Conservation (phyloP, 306 rosid species). For the Cicer judaicum region DNA sequence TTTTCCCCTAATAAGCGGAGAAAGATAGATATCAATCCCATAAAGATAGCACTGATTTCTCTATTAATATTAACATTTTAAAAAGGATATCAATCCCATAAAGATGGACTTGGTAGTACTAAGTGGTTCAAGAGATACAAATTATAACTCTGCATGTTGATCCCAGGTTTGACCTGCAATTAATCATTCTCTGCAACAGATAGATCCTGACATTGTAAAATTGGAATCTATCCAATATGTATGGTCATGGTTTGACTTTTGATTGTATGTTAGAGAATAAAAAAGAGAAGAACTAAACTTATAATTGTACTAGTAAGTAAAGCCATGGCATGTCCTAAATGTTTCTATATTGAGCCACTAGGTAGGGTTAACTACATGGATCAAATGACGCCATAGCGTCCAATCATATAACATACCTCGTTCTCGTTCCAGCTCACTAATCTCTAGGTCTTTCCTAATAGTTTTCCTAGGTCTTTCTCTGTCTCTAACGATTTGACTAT, state of each 20-base stretch:
- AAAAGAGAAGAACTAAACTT: slow-evolving; percentile 2
- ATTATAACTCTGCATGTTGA: slow-evolving; percentile 25
- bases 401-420: too few species aligned
- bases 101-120: slow-evolving; percentile 7
- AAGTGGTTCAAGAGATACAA: slow-evolving; percentile 4
- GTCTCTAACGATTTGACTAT: too few species aligned
- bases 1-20: too few species aligned
- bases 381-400: too few species aligned
- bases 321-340: not conserved
- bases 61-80: not conserved
- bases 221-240: slow-evolving; percentile 10
- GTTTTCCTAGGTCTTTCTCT: too few species aligned
- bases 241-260: slow-evolving; percentile 10
- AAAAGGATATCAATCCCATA: slow-evolving; percentile 26
- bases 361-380: too few species aligned
- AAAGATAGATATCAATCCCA: too few species aligned
- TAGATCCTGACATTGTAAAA: slow-evolving; percentile 5
- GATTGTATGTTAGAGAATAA: not conserved
- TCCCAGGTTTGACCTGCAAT: slow-evolving; percentile 32
- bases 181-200: slow-evolving; percentile 34
- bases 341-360: too few species aligned
- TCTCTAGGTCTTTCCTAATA: too few species aligned
- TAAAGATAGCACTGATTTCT: too few species aligned
- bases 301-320: slow-evolving; percentile 16
- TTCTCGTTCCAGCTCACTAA: too few species aligned